These are phyloP conservation scores for Lactuca saligna DNA, from an alignment of 129 eudicot genomes.

Conservation along the genomic window DNA sequence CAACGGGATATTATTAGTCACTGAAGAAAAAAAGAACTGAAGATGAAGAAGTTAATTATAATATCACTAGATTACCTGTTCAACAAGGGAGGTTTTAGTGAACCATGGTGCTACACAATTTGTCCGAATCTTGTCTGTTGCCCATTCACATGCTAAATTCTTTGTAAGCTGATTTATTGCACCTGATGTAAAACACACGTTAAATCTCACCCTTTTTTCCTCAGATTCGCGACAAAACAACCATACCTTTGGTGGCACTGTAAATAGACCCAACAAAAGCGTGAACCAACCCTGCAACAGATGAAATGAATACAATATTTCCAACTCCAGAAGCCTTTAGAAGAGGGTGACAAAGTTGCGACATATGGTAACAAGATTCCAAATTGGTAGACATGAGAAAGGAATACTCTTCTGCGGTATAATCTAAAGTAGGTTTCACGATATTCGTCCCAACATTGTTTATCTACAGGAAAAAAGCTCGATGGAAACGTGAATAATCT, in stretches of 20 bases:
- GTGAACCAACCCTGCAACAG: slow-evolving; percentile 68
- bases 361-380: slow-evolving; percentile 71
- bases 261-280: slow-evolving; percentile 56
- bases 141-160: slow-evolving; percentile 95
- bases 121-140: slow-evolving; percentile 65
- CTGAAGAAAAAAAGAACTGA: neutral
- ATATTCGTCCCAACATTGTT: slow-evolving; percentile 88
- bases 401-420: slow-evolving; percentile 62
- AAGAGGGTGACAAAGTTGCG: slow-evolving; percentile 77
- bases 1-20: neutral
- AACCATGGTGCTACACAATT: slow-evolving; percentile 20
- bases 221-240: neutral
- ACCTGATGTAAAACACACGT: slow-evolving; percentile 34
- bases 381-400: slow-evolving; percentile 73
- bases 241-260: slow-evolving; percentile 73
- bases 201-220: neutral
- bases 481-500: neutral
- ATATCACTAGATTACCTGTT: slow-evolving; percentile 41
- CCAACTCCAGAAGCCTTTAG: slow-evolving; percentile 70
- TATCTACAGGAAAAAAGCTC: slow-evolving; percentile 34
- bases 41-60: neutral
- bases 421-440: slow-evolving; percentile 65
- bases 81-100: slow-evolving; percentile 67
- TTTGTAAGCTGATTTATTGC: slow-evolving; percentile 87
- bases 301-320: slow-evolving; percentile 72